Percentiles rank a stretch among this genome's conserved stretches.
These are phyloP conservation scores for Blakeslea trispora DNA, from an alignment of 371 early-diverging fungal genomes.

Conservation along the genomic window DNA sequence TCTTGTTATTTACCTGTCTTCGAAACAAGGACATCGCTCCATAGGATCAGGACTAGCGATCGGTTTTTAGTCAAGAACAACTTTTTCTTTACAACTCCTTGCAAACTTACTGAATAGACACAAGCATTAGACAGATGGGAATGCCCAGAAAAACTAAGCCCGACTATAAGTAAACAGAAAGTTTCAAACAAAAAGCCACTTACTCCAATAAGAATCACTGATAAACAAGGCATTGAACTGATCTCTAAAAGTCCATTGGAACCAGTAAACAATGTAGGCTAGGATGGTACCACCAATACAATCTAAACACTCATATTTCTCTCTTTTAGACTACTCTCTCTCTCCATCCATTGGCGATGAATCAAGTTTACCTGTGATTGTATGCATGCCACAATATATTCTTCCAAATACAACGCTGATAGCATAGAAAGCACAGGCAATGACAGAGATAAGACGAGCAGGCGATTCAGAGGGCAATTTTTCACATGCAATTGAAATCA, in stretches of 20 bases:
- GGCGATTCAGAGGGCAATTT: slow-evolving; percentile 41
- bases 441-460: slow-evolving; percentile 39
- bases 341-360: too few species aligned
- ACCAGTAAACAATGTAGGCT: slow-evolving; percentile 57
- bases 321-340: background rate
- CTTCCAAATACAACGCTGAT: slow-evolving; percentile 67
- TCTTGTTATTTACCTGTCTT: slow-evolving; percentile 62
- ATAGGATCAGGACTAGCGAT: slow-evolving; percentile 65
- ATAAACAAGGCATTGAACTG: slow-evolving; percentile 56
- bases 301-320: slow-evolving; percentile 37
- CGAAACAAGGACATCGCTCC: slow-evolving; percentile 81
- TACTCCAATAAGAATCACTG: slow-evolving; percentile 56
- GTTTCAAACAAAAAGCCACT: slow-evolving; percentile 2
- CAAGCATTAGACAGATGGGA: slow-evolving; percentile 45
- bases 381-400: slow-evolving; percentile 81
- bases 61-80: too few species aligned
- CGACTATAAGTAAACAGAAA: background rate
- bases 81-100: too few species aligned
- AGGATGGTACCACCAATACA: slow-evolving; percentile 68
- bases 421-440: slow-evolving; percentile 59
- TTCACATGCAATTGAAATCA: slow-evolving; percentile 54
- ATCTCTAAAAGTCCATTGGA: slow-evolving; percentile 59
- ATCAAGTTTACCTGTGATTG: slow-evolving; percentile 59
- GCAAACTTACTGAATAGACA: slow-evolving; percentile 63
- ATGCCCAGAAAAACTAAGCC: slow-evolving; percentile 38